A percentile compares a stretch with the other conserved stretches of the same genome.
phyloP scores from a whole-genome alignment of 768 basidiomycete genomes.

The Termitomyces sp. region DNA sequence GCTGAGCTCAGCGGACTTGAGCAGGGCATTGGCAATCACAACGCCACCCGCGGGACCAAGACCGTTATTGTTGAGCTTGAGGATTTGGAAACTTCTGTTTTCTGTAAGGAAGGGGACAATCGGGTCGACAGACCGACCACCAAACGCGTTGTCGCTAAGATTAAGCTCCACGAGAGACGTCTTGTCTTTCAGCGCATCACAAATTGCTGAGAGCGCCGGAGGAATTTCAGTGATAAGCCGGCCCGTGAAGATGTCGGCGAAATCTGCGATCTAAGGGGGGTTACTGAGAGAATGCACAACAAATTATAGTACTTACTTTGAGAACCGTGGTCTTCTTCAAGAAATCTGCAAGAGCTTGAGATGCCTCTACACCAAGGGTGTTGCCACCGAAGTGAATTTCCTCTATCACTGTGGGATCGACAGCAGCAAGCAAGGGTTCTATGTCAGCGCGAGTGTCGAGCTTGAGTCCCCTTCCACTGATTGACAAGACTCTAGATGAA shows the following conservation, averaged over 20 bases:
- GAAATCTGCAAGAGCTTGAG: conserved; percentile 76
- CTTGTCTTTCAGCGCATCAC: conserved; percentile 79
- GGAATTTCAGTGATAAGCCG: conserved; percentile 96
- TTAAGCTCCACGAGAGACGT: conserved; percentile 81
- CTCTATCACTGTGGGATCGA: conserved; percentile 64
- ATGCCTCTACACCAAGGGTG: conserved; percentile 89
- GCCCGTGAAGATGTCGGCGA: conserved; percentile 97
- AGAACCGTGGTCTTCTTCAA: conserved; percentile 60
- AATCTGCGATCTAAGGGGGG: conserved; percentile 73
- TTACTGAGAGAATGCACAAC: not conserved
- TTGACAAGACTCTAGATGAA: conserved; percentile 32
- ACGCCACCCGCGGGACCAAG: conserved; percentile 86
- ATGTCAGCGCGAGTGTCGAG: conserved; percentile 74
- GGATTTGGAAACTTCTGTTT: conserved; percentile 75
- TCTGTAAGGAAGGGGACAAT: conserved; percentile 85
- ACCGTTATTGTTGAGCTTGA: conserved; percentile 95
- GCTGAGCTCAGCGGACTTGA: conserved; percentile 65
- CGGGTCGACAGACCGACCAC: conserved; percentile 90
- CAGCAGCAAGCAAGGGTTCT: conserved; percentile 59
- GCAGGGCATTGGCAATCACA: conserved; percentile 80
- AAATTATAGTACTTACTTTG: conserved; percentile 46
- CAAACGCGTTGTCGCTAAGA: conserved; percentile 95
- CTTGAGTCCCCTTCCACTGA: conserved; percentile 68
- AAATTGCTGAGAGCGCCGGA: conserved; percentile 79
- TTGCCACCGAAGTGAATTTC: conserved; percentile 94